Conservation (phyloP, 139 green algal species). For the Coelastrella sp. region DNA sequence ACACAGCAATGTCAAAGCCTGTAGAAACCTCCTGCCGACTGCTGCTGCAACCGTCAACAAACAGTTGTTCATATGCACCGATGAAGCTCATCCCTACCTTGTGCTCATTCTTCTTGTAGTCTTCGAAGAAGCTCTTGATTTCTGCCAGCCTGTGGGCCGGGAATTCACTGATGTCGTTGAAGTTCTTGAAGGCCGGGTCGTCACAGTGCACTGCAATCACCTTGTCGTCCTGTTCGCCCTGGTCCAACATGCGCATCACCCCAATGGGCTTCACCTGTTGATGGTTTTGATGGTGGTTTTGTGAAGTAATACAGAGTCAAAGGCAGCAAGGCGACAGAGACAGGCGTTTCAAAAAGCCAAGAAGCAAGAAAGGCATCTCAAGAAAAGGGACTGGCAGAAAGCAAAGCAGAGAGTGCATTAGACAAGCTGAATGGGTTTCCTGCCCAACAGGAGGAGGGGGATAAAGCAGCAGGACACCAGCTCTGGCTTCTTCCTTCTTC, state of each 20-base stretch:
- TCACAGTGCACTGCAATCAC: slow-evolving; percentile 74
- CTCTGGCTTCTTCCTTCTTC: too few relatives aligned
- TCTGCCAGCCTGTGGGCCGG: slow-evolving; percentile 79
- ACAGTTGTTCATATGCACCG: not conserved
- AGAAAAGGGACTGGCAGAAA: too few relatives aligned
- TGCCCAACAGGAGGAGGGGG: too few relatives aligned
- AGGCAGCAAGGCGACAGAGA: not conserved
- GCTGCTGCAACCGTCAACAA: not conserved
- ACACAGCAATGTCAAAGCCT: not conserved
- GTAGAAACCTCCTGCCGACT: not conserved
- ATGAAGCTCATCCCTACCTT: slow-evolving; percentile 69
- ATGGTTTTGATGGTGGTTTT: not conserved
- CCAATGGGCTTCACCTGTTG: slow-evolving; percentile 84
- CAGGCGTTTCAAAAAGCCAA: too few relatives aligned
- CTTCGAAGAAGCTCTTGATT: slow-evolving; percentile 85
- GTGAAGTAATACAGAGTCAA: too few relatives aligned
- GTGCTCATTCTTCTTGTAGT: slow-evolving; percentile 93
- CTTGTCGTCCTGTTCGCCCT: slow-evolving; percentile 81
- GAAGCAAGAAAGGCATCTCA: too few relatives aligned
- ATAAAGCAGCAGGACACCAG: too few relatives aligned
- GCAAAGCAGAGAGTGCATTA: too few relatives aligned
- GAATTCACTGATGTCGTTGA: slow-evolving; percentile 81
- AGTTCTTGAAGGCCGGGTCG: slow-evolving; percentile 85
- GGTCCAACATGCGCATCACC: slow-evolving; percentile 92
- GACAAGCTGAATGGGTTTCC: too few relatives aligned